These are phyloP conservation scores for Macrolepiota dolichaula DNA, from an alignment of 768 basidiomycete species.

Conservation along the genomic window DNA sequence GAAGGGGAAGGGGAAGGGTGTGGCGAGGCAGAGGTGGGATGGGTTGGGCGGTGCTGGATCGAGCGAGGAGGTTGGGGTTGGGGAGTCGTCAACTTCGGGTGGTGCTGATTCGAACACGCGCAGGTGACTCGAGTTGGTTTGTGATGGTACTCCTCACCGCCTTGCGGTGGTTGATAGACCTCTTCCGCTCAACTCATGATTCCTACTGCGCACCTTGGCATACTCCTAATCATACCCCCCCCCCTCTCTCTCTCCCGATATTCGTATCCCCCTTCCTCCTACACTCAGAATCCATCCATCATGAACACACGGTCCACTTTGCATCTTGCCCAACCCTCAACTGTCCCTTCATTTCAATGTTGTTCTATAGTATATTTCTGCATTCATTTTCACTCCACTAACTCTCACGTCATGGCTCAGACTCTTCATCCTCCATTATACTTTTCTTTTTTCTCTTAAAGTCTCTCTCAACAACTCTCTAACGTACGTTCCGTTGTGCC, in stretches of 20 bases:
- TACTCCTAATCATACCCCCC: not conserved
- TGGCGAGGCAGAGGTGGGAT: constrained; percentile 39
- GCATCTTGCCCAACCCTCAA: not conserved
- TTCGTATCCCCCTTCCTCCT: not conserved
- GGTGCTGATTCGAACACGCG: not conserved
- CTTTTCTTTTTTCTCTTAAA: not conserved
- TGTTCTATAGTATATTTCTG: constrained; percentile 7
- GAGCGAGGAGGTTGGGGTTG: not conserved
- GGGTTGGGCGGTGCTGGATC: not conserved
- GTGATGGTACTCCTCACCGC: not conserved
- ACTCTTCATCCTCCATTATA: not conserved
- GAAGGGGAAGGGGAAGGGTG: constrained; percentile 62
- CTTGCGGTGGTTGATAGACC: not conserved
- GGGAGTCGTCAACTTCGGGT: not conserved
- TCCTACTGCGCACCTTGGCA: too few relatives aligned
- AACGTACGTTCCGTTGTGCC: not conserved
- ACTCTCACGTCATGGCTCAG: not conserved
- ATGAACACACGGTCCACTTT: not conserved
- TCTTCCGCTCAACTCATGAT: not conserved
- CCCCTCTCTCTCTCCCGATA: not conserved
- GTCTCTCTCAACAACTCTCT: not conserved
- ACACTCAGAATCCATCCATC: not conserved
- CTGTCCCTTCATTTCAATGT: not conserved
- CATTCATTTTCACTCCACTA: not conserved
- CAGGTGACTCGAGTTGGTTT: not conserved